A percentile compares a stretch with the other conserved stretches of the same genome.
phyloP scores from a whole-genome alignment of 768 basidiomycete genomes.

The Leucosporidium yakuticum region DNA sequence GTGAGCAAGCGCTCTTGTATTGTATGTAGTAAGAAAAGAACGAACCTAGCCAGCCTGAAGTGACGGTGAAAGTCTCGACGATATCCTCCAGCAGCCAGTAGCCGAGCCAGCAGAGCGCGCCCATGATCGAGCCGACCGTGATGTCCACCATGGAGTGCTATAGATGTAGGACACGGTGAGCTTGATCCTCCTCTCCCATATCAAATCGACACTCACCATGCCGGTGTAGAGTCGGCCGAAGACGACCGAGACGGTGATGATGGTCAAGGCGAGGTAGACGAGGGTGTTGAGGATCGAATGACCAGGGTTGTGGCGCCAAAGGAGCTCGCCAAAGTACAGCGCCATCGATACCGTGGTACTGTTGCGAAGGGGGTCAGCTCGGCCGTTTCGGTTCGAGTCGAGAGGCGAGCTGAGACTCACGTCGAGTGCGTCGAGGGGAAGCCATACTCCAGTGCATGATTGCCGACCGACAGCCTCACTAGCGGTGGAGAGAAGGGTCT shows the following conservation, averaged over 20 bases:
- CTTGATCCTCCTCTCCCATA: neutral
- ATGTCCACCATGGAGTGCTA: slow-evolving; percentile 37
- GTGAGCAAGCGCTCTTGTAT: neutral
- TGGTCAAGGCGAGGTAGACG: slow-evolving; percentile 10
- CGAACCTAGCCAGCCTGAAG: neutral
- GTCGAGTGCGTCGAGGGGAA: slow-evolving; percentile 95
- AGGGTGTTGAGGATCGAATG: neutral
- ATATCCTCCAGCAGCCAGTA: slow-evolving; percentile 10
- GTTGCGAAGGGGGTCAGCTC: too few relatives aligned
- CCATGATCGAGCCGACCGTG: slow-evolving; percentile 25
- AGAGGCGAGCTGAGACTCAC: too few relatives aligned
- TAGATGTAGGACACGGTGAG: neutral
- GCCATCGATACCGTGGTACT: slow-evolving; percentile 78
- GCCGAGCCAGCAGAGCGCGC: slow-evolving; percentile 26
- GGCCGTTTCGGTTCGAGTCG: too few relatives aligned
- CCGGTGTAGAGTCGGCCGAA: slow-evolving; percentile 44
- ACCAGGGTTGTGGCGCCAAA: neutral
- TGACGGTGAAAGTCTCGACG: slow-evolving; percentile 8
- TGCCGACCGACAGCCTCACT: slow-evolving; percentile 49
- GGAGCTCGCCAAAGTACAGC: slow-evolving; percentile 55
- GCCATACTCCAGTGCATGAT: slow-evolving; percentile 62
- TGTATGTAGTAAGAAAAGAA: neutral
- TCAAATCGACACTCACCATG: slow-evolving; percentile 27
- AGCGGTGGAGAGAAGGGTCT: slow-evolving; percentile 87
- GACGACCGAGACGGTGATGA: slow-evolving; percentile 42